Base-by-base conservation (phyloP, 2,329 filamentous ascomycete species). In the Pseudogymnoascus sp. region DNA sequence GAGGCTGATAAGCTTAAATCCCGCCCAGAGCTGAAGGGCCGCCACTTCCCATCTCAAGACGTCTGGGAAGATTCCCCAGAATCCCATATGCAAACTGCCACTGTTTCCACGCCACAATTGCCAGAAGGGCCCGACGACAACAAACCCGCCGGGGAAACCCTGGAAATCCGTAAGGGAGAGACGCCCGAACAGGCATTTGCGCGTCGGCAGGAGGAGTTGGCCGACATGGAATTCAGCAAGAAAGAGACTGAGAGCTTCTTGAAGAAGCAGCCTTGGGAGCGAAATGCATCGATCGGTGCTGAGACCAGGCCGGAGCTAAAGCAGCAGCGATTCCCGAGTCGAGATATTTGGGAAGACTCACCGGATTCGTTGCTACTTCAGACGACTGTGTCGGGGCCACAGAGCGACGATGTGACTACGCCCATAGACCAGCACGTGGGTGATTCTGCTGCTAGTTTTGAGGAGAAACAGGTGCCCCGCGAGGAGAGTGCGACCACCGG, bases 1-100 rank as follows among this genome's bases (percentile, higher is more conserved):
- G 75, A 79, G 33, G 77, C 77, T 33, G 80, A 85, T 63, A 81
- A 81, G 66, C 78, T 85, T 67, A 85, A 84, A 73, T 76, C 74
- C 62, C 77, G 79, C 38, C 77, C 80, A 4, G 78, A 81, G 39
- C 65, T 78, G 62, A 80, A 84, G 66, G 77, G 81, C 65, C 83
- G 85, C 66, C 88, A 88, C 65, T 99, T 99, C 75, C 94, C 94
- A 1, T 97, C 92, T 74, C 89, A 92, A 73, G 94, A 99, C 73
- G 85, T 97, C 41, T 99, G 94, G 94, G 94, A 99, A 77, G 95
- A 99, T 73, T 88, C 91, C 0, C 94, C 95, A 3, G 89, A 87
- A 71, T 96, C 92, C 75, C 80, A 91, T 61, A 86, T 94, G 70
- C 85, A 83, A 70, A 87, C 84, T 35, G 87, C 92, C 2, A 92